Evolutionary conservation across 2,329 filamentous ascomycete genomes (phyloP).

Genomic region (Talaromyces funiculosus): DNA sequence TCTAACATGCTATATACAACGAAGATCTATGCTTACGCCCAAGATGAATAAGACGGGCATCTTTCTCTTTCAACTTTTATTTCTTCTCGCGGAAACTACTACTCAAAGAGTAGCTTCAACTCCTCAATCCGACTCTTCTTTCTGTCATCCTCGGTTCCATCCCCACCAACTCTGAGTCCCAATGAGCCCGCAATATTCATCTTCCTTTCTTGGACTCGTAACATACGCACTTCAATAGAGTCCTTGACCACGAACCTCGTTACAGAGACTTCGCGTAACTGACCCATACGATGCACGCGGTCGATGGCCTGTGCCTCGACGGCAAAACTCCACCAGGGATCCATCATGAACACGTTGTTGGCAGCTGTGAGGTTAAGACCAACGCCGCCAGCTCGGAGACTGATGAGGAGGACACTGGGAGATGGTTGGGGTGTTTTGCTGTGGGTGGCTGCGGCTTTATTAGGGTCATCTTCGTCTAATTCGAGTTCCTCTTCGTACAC

Average conservation of each 20-base stretch:
- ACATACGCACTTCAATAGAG: constrained; percentile 93
- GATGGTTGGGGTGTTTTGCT: constrained; percentile 4
- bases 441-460: constrained; percentile 16
- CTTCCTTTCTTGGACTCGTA: constrained; percentile 88
- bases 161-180: constrained; percentile 93
- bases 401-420: constrained; percentile 66
- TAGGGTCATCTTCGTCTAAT: constrained; percentile 27
- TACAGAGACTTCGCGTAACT: constrained; percentile 78
- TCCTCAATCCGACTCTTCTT: constrained; percentile 85
- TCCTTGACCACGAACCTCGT: constrained; percentile 81
- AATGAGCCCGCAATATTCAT: constrained; percentile 81
- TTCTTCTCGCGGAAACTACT: not conserved
- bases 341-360: constrained; percentile 95
- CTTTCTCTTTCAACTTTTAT: too few relatives aligned
- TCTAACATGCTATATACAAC: not conserved
- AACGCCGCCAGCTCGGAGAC: constrained; percentile 83
- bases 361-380: constrained; percentile 88
- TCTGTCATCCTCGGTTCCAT: constrained; percentile 84
- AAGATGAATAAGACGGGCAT: not conserved
- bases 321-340: constrained; percentile 98
- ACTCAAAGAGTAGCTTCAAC: constrained; percentile 74
- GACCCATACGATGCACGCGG: constrained; percentile 94
- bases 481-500: constrained; percentile 32
- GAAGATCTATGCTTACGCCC: not conserved
- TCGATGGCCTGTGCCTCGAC: constrained; percentile 97